phyloP scores from a whole-genome alignment of 2,329 filamentous ascomycete species.

The Verticillium klebahnii region DNA sequence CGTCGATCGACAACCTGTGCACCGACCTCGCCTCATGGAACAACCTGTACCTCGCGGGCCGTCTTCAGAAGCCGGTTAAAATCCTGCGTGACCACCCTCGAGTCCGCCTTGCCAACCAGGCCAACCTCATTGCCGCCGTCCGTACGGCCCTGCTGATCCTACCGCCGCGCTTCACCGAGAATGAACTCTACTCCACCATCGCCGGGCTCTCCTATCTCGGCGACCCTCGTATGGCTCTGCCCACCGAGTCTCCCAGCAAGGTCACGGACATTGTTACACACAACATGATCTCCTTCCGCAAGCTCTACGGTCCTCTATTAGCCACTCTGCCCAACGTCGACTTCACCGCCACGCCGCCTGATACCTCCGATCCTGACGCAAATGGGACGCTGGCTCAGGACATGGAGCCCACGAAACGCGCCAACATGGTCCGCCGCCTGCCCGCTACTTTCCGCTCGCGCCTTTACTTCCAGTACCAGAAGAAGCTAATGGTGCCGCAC shows the following conservation, averaged over 20 bases:
- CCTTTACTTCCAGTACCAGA: constrained; percentile 92
- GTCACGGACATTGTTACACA: constrained; percentile 90
- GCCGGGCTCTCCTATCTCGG: constrained; percentile 91
- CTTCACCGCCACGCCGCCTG: constrained; percentile 57
- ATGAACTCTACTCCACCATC: constrained; percentile 84
- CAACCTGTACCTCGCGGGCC: constrained; percentile 91
- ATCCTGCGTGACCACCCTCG: constrained; percentile 91
- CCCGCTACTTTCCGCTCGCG: constrained; percentile 83
- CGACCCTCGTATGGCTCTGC: constrained; percentile 90
- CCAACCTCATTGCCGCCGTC: constrained; percentile 88
- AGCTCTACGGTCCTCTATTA: constrained; percentile 85
- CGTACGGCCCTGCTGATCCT: constrained; percentile 85
- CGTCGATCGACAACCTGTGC: constrained; percentile 86
- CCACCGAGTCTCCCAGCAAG: constrained; percentile 87
- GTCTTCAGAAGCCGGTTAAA: constrained; percentile 95
- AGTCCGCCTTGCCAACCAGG: constrained; percentile 90
- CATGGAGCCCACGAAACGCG: constrained; percentile 85
- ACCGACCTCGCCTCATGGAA: constrained; percentile 87
- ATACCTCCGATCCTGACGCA: constrained; percentile 32
- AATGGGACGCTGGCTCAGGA: constrained; percentile 76
- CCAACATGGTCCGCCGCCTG: constrained; percentile 93
- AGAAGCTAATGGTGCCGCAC: constrained; percentile 80
- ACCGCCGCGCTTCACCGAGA: constrained; percentile 78
- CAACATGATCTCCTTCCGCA: constrained; percentile 87
- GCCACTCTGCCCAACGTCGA: constrained; percentile 83